phyloP scores from a whole-genome alignment of 2,329 filamentous ascomycete species.

The Volutella citrinella region DNA sequence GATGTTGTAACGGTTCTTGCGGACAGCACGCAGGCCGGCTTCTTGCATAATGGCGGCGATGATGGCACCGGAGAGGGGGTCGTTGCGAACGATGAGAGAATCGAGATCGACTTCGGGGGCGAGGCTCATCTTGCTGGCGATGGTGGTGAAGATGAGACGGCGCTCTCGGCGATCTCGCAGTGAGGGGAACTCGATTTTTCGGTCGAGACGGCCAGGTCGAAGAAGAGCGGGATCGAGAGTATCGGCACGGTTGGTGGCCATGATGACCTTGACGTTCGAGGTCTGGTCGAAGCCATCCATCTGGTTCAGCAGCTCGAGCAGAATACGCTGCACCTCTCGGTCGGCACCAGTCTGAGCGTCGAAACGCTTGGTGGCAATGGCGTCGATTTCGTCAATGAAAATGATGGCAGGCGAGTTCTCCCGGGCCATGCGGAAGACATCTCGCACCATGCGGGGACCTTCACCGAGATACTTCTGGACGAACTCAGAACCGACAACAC shows the following conservation, averaged over 20 bases:
- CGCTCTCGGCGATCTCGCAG: slow-evolving; percentile 91
- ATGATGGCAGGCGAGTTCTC: slow-evolving; percentile 99
- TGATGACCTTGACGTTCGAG: slow-evolving; percentile 99
- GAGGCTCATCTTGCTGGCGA: slow-evolving; percentile 94
- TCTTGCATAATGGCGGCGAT: slow-evolving; percentile 99
- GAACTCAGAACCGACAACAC: slow-evolving; percentile 96
- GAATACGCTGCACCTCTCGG: slow-evolving; percentile 95
- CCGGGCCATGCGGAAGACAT: slow-evolving; percentile 98
- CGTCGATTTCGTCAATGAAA: slow-evolving; percentile 99
- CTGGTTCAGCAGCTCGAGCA: slow-evolving; percentile 95
- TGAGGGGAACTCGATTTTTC: slow-evolving; percentile 98
- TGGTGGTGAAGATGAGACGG: slow-evolving; percentile 95
- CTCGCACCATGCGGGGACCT: slow-evolving; percentile 96
- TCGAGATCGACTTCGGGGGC: slow-evolving; percentile 96
- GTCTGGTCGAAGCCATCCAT: slow-evolving; percentile 99
- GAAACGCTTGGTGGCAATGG: slow-evolving; percentile 98
- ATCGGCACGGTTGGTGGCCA: slow-evolving; percentile 98
- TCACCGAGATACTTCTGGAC: slow-evolving; percentile 99
- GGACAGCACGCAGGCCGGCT: slow-evolving; percentile 86
- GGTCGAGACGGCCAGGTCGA: slow-evolving; percentile 89
- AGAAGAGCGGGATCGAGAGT: slow-evolving; percentile 93
- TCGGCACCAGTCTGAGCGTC: slow-evolving; percentile 98
- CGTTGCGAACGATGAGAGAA: slow-evolving; percentile 92
- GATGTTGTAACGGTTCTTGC: slow-evolving; percentile 99
- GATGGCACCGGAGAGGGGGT: slow-evolving; percentile 89